These are phyloP conservation scores for Aquilaria agallochum DNA, from an alignment of 441 rosid species.

Conservation along the genomic window DNA sequence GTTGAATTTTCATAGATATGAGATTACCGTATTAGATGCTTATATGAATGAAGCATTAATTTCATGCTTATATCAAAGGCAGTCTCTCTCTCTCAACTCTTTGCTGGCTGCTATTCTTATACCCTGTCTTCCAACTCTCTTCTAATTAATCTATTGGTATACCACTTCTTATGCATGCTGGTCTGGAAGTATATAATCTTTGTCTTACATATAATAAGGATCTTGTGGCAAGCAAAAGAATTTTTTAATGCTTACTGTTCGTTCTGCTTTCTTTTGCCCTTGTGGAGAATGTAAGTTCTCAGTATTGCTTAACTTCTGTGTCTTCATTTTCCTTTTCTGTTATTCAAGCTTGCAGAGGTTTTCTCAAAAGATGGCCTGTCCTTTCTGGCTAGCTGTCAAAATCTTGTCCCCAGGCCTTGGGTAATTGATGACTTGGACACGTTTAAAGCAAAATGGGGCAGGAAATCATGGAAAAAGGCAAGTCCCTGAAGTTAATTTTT, in stretches of 20 bases:
- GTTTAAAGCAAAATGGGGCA: constrained; percentile 75
- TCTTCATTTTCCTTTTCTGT: constrained; percentile 8
- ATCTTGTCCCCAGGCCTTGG: constrained; percentile 91
- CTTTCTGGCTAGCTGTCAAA: constrained; percentile 83
- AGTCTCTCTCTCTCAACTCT: constrained; percentile 2
- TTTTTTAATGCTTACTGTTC: background rate
- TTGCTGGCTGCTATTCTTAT: constrained; percentile 4
- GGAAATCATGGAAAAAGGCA: constrained; percentile 91
- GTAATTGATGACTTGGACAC: constrained; percentile 89
- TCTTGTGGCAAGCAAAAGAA: background rate
- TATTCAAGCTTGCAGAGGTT: constrained; percentile 82
- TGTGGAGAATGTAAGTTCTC: constrained; percentile 1
- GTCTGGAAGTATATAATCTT: background rate
- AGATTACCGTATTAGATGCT: background rate
- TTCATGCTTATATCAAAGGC: background rate
- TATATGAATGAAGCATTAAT: constrained; percentile 7
- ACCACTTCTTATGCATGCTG: background rate
- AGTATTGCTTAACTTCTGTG: constrained; percentile 7
- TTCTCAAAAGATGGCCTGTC: constrained; percentile 95
- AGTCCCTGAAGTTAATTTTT: constrained; percentile 8
- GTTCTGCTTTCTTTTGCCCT: no score
- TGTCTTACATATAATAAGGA: background rate
- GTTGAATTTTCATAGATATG: background rate
- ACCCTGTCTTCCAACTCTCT: background rate
- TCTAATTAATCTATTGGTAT: background rate